These are phyloP conservation scores for Podila epicladia DNA, from an alignment of 192 early-diverging fungal genomes.

Conservation along the genomic window DNA sequence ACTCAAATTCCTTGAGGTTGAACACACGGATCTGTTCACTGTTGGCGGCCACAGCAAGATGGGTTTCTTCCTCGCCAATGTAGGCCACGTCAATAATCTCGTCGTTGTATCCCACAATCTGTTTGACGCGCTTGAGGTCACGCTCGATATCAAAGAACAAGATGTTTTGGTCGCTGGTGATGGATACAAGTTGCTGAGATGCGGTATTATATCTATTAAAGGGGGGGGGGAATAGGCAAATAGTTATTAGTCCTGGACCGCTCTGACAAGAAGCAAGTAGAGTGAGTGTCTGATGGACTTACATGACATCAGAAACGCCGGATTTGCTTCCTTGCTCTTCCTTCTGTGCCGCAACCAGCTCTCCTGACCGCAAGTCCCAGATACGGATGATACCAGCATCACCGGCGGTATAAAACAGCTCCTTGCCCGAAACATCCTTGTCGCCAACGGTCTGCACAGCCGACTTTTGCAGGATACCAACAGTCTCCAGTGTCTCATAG, in stretches of 20 bases:
- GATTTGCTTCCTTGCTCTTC: constrained; percentile 80
- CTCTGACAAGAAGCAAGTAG: too few relatives aligned
- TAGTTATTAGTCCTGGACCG: too few relatives aligned
- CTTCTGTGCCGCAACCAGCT: constrained; percentile 73
- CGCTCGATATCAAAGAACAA: constrained; percentile 73
- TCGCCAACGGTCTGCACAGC: constrained; percentile 50
- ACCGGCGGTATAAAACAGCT: constrained; percentile 87
- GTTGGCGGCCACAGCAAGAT: constrained; percentile 93
- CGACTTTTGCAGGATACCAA: constrained; percentile 72
- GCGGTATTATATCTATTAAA: constrained; percentile 56
- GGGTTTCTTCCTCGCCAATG: constrained; percentile 73
- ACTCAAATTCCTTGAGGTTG: constrained; percentile 79
- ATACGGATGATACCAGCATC: constrained; percentile 85
- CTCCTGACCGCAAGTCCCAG: constrained; percentile 85
- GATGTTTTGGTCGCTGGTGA: constrained; percentile 94
- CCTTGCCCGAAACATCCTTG: constrained; percentile 44
- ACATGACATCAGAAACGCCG: constrained; percentile 75
- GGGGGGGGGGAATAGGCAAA: background rate
- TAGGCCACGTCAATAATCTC: constrained; percentile 91
- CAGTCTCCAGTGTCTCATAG: constrained; percentile 88
- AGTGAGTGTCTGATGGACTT: too few relatives aligned
- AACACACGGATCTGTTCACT: constrained; percentile 92
- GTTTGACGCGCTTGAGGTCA: constrained; percentile 70
- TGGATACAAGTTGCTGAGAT: constrained; percentile 68
- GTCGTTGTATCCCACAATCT: constrained; percentile 96